phyloP scores from a whole-genome alignment of 176 grass and related monocot species.

The Triticum monococcum region DNA sequence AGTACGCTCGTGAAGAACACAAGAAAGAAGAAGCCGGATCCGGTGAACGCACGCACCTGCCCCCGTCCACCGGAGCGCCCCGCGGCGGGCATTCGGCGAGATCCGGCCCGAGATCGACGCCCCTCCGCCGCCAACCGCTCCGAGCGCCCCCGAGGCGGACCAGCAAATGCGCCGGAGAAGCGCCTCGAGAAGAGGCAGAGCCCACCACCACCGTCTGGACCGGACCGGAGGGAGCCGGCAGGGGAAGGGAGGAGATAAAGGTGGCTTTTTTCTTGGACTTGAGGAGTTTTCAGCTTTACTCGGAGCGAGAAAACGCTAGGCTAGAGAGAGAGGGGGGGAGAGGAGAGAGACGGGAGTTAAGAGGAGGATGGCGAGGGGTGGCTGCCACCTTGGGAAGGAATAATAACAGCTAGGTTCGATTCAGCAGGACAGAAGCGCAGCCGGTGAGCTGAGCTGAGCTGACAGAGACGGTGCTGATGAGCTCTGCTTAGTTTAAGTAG shows the following conservation, averaged over 20 bases:
- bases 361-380: not conserved
- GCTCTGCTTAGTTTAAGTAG: not conserved
- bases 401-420: constrained; percentile 36
- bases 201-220: not conserved
- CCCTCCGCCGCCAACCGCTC: not conserved
- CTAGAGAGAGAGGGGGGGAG: not conserved
- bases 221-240: not conserved
- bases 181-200: not conserved
- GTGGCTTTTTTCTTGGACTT: not conserved
- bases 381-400: constrained; percentile 30
- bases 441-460: not conserved
- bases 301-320: not conserved
- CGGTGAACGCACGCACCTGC: constrained; percentile 30
- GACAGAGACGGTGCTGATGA: not conserved
- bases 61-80: not conserved
- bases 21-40: not conserved
- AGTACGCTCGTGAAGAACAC: not conserved
- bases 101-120: constrained; percentile 28
- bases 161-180: not conserved
- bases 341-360: not conserved
- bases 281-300: not conserved
- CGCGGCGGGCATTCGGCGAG: constrained; percentile 9
- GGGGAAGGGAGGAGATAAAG: not conserved
- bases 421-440: not conserved
- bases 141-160: not conserved